These are phyloP conservation scores for Sophora flavescens DNA, from an alignment of 306 rosid species.

Conservation along the genomic window DNA sequence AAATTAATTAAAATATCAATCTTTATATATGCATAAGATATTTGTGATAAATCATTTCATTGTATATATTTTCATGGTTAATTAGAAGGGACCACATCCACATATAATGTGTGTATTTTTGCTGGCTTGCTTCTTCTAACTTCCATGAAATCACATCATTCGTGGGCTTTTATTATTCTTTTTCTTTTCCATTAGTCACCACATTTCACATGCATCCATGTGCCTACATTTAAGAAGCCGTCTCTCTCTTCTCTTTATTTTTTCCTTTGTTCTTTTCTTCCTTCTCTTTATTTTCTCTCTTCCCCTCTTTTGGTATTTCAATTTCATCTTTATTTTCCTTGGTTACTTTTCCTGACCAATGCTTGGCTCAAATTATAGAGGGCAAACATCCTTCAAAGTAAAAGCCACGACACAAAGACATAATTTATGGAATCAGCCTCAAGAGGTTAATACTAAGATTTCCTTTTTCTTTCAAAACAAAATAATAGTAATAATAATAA, in stretches of 20 bases:
- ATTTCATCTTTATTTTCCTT: constrained; percentile 27
- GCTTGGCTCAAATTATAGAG: constrained; percentile 12
- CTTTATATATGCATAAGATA: neutral
- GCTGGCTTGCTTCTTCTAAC: constrained; percentile 29
- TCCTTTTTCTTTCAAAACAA: neutral
- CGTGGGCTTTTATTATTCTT: constrained; percentile 47
- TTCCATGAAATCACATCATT: constrained; percentile 50
- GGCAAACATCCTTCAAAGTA: neutral
- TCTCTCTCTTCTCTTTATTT: constrained; percentile 21
- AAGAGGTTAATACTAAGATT: constrained; percentile 12
- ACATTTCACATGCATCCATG: constrained; percentile 78
- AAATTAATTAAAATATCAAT: no score
- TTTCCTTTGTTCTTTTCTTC: neutral
- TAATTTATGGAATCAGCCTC: neutral
- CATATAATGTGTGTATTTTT: constrained; percentile 15
- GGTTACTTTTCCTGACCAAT: neutral
- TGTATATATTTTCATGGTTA: neutral
- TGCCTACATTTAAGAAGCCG: constrained; percentile 62
- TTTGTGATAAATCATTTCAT: neutral
- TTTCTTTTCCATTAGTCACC: constrained; percentile 49
- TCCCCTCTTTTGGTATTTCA: neutral
- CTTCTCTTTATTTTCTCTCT: neutral
- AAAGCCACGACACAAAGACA: neutral
- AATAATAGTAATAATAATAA: no score
- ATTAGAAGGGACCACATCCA: constrained; percentile 35